A percentile compares a stretch with the other conserved stretches of the same genome.
Conservation (phyloP, 2,329 filamentous ascomycete species). For the Penicillium sp. region DNA sequence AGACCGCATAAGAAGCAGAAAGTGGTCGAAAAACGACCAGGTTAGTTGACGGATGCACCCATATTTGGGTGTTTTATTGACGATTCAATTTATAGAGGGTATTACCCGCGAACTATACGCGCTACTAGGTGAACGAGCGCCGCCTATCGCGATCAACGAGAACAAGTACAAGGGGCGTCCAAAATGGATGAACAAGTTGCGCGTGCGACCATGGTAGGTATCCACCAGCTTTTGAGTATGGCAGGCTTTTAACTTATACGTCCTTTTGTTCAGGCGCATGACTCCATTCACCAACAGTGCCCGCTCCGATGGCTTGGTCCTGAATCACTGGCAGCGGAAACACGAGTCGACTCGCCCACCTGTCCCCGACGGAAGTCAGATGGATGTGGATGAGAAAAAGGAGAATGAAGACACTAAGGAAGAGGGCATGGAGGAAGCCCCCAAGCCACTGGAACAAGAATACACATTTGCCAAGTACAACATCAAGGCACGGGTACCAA, state of each 20-base stretch:
- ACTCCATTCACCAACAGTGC: constrained; percentile 75
- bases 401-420: constrained; percentile 40
- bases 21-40: constrained; percentile 57
- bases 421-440: constrained; percentile 33
- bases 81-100: constrained; percentile 37
- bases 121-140: constrained; percentile 52
- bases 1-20: constrained; percentile 75
- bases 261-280: constrained; percentile 62
- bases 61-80: neutral
- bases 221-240: constrained; percentile 54
- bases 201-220: constrained; percentile 45
- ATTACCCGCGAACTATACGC: constrained; percentile 53
- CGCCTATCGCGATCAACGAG: constrained; percentile 53
- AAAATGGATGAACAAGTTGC: constrained; percentile 47
- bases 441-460: constrained; percentile 43
- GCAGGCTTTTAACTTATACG: constrained; percentile 25
- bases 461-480: constrained; percentile 83
- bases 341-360: constrained; percentile 45
- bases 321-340: constrained; percentile 80
- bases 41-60: constrained; percentile 36
- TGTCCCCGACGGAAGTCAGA: constrained; percentile 36
- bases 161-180: constrained; percentile 53
- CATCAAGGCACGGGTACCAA: constrained; percentile 71
- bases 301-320: constrained; percentile 66
- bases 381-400: constrained; percentile 40